Evolutionary conservation across 495 filamentous ascomycete genomes (phyloP).

Genomic region (Amniculicola lignicola): DNA sequence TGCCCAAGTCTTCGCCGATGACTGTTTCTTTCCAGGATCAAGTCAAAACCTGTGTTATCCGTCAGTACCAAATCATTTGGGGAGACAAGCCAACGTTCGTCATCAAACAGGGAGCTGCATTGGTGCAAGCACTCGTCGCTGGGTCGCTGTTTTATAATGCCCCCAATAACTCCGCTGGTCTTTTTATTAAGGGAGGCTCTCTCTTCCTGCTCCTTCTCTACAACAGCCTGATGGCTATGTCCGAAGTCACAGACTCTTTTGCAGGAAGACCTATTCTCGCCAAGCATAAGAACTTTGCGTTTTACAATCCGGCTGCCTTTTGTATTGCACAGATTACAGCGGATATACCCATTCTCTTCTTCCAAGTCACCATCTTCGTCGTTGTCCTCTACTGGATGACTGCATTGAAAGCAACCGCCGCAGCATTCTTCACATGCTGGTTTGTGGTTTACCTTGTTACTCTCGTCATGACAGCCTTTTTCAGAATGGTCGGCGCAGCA

Average conservation of each 20-base stretch:
- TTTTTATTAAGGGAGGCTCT: conserved; percentile 36
- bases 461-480: conserved; percentile 56
- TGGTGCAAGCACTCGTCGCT: conserved; percentile 44
- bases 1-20: conserved; percentile 64
- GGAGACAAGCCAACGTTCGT: conserved; percentile 63
- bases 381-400: conserved; percentile 57
- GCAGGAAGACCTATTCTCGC: conserved; percentile 52
- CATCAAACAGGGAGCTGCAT: conserved; percentile 55
- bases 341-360: conserved; percentile 58
- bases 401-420: conserved; percentile 51
- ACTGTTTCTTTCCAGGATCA: conserved; percentile 66
- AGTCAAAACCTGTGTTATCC: conserved; percentile 63
- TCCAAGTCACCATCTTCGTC: conserved; percentile 51
- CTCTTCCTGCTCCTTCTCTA: conserved; percentile 44
- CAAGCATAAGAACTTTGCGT: conserved; percentile 63
- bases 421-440: conserved; percentile 50
- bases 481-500: conserved; percentile 44
- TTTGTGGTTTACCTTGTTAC: conserved; percentile 53
- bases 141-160: conserved; percentile 51
- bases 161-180: conserved; percentile 43
- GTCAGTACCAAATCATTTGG: conserved; percentile 70
- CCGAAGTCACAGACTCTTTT: conserved; percentile 62
- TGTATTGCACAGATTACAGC: conserved; percentile 56
- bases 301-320: conserved; percentile 62
- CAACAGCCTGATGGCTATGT: conserved; percentile 55